A percentile compares a stretch with the other conserved stretches of the same genome.
phyloP scores from a whole-genome alignment of 2,329 filamentous ascomycete genomes.

The Fusarium sp. region DNA sequence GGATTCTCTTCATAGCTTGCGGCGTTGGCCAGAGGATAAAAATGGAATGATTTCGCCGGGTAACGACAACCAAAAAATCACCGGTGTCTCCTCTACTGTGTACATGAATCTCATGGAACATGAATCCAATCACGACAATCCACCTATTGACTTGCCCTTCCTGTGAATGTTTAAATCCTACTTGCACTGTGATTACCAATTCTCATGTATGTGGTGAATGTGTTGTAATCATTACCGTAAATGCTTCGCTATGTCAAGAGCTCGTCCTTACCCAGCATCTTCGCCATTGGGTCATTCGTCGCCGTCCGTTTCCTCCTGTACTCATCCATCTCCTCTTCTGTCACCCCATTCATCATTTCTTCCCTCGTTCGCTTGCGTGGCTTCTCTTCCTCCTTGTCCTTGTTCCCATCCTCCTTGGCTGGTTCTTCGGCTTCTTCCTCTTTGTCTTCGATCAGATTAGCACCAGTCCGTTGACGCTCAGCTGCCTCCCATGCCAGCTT shows the following conservation, averaged over 20 bases:
- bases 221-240: background rate
- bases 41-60: slow-evolving; percentile 60
- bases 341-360: slow-evolving; percentile 83
- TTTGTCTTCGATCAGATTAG: slow-evolving; percentile 55
- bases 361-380: slow-evolving; percentile 81
- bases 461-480: slow-evolving; percentile 71
- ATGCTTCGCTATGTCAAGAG: slow-evolving; percentile 43
- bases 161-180: slow-evolving; percentile 12
- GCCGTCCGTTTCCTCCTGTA: slow-evolving; percentile 83
- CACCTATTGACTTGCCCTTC: slow-evolving; percentile 14
- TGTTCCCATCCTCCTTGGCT: slow-evolving; percentile 48
- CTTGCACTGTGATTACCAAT: background rate
- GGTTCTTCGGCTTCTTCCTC: slow-evolving; percentile 51
- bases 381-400: slow-evolving; percentile 52
- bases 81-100: slow-evolving; percentile 44
- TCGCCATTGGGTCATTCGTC: slow-evolving; percentile 89
- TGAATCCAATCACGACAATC: slow-evolving; percentile 42
- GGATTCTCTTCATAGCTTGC: slow-evolving; percentile 64
- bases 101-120: slow-evolving; percentile 45
- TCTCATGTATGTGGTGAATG: background rate
- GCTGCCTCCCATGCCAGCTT: slow-evolving; percentile 85
- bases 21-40: slow-evolving; percentile 67
- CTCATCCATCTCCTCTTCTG: slow-evolving; percentile 88
- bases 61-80: slow-evolving; percentile 45
- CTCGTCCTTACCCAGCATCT: slow-evolving; percentile 81